These are phyloP conservation scores for Aspergillus ruber DNA, from an alignment of 2,329 filamentous ascomycete species.

Conservation along the genomic window DNA sequence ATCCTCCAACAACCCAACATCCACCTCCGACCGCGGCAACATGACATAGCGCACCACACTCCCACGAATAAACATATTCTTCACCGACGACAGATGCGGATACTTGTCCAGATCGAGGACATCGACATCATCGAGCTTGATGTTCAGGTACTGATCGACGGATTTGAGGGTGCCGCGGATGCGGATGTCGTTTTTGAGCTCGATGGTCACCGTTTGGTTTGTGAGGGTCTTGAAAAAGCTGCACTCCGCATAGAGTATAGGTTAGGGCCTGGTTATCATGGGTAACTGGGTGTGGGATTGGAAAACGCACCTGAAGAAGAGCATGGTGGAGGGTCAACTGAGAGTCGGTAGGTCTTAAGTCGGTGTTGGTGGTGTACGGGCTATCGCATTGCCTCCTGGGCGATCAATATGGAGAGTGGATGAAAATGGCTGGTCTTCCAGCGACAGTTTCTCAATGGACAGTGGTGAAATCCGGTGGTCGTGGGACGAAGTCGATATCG, in stretches of 20 bases:
- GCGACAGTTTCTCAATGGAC: too few species aligned
- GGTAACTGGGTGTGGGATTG: not conserved
- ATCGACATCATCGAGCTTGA: constrained; percentile 92
- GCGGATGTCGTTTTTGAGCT: constrained; percentile 98
- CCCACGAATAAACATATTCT: constrained; percentile 92
- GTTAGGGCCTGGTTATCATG: not conserved
- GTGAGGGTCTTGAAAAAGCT: constrained; percentile 99
- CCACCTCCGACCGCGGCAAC: constrained; percentile 72
- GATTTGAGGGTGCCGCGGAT: constrained; percentile 93
- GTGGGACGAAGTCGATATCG: not conserved
- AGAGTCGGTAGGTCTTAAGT: not conserved
- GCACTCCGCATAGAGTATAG: constrained; percentile 1
- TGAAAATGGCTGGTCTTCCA: too few species aligned
- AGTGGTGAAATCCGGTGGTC: not conserved
- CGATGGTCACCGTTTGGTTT: constrained; percentile 93
- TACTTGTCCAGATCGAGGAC: constrained; percentile 93
- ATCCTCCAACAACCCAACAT: constrained; percentile 81
- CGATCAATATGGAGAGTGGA: not conserved
- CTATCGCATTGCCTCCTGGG: constrained; percentile 9
- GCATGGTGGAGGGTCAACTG: constrained; percentile 33
- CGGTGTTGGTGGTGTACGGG: constrained; percentile 1
- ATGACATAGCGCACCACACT: constrained; percentile 92
- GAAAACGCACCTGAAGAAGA: constrained; percentile 46
- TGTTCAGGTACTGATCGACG: constrained; percentile 98
- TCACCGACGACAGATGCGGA: constrained; percentile 83